Evolutionary conservation across 495 filamentous ascomycete genomes (phyloP).

Genomic region (Tuber borchii): DNA sequence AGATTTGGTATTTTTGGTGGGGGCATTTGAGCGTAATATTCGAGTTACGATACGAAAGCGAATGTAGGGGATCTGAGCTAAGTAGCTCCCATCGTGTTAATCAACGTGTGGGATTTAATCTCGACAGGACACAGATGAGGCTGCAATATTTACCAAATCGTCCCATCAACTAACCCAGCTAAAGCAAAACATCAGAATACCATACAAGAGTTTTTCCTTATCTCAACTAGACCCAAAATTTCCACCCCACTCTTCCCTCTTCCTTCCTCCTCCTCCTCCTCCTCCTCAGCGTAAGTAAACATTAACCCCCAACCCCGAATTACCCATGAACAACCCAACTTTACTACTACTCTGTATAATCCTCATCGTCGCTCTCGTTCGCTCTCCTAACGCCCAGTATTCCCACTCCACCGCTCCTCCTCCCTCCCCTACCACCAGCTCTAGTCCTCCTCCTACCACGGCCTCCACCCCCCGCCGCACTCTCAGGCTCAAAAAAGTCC

Average conservation of each 20-base stretch:
- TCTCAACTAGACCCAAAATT: not conserved
- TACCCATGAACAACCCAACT: not conserved
- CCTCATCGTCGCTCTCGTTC: not conserved
- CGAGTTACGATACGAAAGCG: too few species aligned
- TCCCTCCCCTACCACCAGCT: not conserved
- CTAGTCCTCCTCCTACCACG: constrained; percentile 20
- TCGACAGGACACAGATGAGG: not conserved
- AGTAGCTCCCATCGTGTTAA: not conserved
- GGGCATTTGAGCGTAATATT: not conserved
- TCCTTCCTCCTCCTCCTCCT: not conserved
- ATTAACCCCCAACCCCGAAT: not conserved
- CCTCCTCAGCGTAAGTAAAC: not conserved
- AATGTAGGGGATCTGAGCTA: not conserved
- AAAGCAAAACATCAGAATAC: not conserved
- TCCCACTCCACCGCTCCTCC: not conserved
- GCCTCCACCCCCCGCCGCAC: constrained; percentile 37
- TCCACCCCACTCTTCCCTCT: not conserved
- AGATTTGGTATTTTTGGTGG: not conserved
- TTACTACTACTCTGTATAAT: not conserved
- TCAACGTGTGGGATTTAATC: not conserved
- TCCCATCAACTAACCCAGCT: not conserved
- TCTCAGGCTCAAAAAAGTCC: constrained; percentile 48
- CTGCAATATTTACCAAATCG: not conserved
- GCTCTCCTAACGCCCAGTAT: not conserved
- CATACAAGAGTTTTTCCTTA: not conserved